Evolutionary conservation across 2,329 filamentous ascomycete species (phyloP).

Genomic region (Alternaria triticimaculans): DNA sequence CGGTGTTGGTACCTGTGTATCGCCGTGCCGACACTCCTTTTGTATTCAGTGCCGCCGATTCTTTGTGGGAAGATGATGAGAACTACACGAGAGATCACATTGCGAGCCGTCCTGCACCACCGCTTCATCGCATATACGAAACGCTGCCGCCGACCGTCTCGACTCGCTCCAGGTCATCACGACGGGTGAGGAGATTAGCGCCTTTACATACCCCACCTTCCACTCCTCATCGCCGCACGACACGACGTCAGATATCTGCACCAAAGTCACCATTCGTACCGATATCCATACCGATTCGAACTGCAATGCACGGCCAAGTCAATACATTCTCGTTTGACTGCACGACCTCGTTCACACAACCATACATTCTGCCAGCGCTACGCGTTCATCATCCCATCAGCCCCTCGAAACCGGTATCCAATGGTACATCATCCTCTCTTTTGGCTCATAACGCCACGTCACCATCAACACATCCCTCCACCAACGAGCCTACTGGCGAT

Average conservation of each 20-base stretch:
- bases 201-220: neutral
- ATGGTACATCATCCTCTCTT: neutral
- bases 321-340: neutral
- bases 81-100: neutral
- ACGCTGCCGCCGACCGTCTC: neutral
- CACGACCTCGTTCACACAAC: neutral
- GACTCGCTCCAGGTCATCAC: neutral
- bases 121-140: neutral
- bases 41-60: neutral
- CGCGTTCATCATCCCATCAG: neutral
- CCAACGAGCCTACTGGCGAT: neutral
- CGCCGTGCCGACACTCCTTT: neutral
- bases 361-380: neutral
- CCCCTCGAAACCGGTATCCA: neutral
- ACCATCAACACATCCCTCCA: neutral
- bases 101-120: accelerated
- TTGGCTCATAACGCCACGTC: neutral
- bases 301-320: neutral
- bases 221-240: neutral
- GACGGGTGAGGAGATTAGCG: neutral
- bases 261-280: neutral
- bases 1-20: neutral
- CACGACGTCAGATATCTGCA: neutral
- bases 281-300: neutral
- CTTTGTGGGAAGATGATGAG: neutral